A percentile compares a stretch with the other conserved stretches of the same genome.
These are phyloP conservation scores for Ustilago sp. DNA, from an alignment of 1,284 basidiomycete species.

Conservation along the genomic window DNA sequence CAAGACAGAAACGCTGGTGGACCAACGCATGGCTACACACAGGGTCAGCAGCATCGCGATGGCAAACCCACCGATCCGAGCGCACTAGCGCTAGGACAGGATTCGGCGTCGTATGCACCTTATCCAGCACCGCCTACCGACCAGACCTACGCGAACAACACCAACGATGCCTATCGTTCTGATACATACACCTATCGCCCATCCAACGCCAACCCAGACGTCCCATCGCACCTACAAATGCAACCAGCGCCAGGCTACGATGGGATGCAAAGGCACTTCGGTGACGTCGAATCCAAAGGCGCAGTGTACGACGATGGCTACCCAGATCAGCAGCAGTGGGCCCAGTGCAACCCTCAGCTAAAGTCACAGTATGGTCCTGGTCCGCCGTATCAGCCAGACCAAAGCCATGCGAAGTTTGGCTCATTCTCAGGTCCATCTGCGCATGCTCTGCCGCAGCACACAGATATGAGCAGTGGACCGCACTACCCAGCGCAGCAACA, in stretches of 20 bases:
- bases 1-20: constrained; percentile 1
- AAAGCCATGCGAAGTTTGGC: neutral
- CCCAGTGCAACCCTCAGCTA: constrained; percentile 3
- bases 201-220: neutral
- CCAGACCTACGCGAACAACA: neutral
- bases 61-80: neutral
- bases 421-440: neutral
- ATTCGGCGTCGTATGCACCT: neutral
- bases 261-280: neutral
- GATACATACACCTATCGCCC: constrained; percentile 1
- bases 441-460: neutral
- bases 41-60: neutral
- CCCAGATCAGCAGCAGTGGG: constrained; percentile 1
- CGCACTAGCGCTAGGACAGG: neutral
- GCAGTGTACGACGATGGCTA: constrained; percentile 1
- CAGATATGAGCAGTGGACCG: neutral
- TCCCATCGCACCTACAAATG: neutral
- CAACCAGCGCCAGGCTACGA: constrained; percentile 11
- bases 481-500: constrained; percentile 11
- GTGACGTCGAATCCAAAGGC: neutral
- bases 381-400: neutral
- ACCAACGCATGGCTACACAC: neutral
- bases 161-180: neutral
- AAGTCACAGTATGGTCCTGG: neutral
- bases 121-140: neutral